Percentiles rank a stretch among this genome's conserved stretches.
These are phyloP conservation scores for Chlamydomonas asymmetrica DNA, from an alignment of 139 green algal species.

Conservation along the genomic window DNA sequence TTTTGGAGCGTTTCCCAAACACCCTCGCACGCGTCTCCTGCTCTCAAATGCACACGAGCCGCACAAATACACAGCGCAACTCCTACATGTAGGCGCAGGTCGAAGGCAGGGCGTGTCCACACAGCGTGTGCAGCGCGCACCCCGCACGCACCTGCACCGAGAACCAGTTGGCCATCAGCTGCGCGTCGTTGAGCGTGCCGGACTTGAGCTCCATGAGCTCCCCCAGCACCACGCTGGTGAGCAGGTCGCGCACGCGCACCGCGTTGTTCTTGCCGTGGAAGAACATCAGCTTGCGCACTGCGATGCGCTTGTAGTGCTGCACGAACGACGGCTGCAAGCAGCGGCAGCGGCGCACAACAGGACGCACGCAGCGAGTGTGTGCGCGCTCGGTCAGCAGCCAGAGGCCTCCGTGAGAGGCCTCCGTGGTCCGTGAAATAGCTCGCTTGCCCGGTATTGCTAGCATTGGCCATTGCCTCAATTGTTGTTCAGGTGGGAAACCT, in stretches of 20 bases:
- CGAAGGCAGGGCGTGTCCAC: constrained; percentile 63
- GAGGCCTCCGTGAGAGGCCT: too few relatives aligned
- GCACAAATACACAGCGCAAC: not conserved
- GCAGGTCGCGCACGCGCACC: constrained; percentile 48
- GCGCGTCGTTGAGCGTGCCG: constrained; percentile 30
- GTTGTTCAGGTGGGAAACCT: too few relatives aligned
- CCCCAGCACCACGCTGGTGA: constrained; percentile 39
- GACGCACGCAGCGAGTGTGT: too few relatives aligned
- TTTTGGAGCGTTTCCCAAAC: too few relatives aligned
- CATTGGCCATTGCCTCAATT: too few relatives aligned
- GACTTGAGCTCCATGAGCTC: constrained; percentile 40
- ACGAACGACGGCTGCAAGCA: constrained; percentile 42
- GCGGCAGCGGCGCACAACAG: not conserved
- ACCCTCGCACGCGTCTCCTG: too few relatives aligned
- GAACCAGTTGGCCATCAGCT: constrained; percentile 63
- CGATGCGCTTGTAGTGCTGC: constrained; percentile 55
- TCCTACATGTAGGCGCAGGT: too few relatives aligned
- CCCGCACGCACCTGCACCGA: constrained; percentile 46
- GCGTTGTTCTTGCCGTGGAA: constrained; percentile 56
- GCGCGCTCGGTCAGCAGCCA: too few relatives aligned
- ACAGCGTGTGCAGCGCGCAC: constrained; percentile 39
- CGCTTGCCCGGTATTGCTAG: too few relatives aligned
- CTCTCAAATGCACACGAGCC: not conserved
- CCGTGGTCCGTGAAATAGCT: too few relatives aligned
- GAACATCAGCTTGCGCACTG: constrained; percentile 66